Conservation (phyloP, 495 filamentous ascomycete species). For the Aspergillus indologenus region DNA sequence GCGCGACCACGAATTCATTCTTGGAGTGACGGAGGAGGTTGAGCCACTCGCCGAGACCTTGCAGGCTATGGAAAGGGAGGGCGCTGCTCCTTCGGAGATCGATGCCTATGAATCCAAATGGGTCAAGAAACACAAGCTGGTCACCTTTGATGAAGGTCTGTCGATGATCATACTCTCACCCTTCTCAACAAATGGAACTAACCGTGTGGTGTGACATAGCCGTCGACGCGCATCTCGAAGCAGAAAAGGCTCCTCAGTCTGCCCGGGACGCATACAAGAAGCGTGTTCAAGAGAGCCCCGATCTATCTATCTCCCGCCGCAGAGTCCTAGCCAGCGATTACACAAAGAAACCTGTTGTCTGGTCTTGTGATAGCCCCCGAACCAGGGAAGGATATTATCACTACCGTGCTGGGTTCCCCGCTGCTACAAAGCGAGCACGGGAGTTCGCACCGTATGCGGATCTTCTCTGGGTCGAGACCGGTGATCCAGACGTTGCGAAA, state of each 20-base stretch:
- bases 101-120: constrained; percentile 82
- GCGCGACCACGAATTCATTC: constrained; percentile 94
- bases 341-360: constrained; percentile 66
- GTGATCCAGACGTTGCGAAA: constrained; percentile 75
- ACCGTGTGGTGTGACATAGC: constrained; percentile 38
- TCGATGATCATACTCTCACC: neutral
- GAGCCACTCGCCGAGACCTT: constrained; percentile 83
- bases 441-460: constrained; percentile 91
- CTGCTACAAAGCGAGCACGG: constrained; percentile 88
- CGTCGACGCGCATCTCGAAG: constrained; percentile 67
- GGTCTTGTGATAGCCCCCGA: constrained; percentile 88
- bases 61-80: constrained; percentile 81
- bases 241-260: constrained; percentile 55
- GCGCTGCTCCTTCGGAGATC: constrained; percentile 74
- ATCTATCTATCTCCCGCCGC: constrained; percentile 73
- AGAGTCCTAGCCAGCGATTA: constrained; percentile 64
- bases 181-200: constrained; percentile 9
- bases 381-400: constrained; percentile 97
- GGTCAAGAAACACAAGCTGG: constrained; percentile 81
- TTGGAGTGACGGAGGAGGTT: constrained; percentile 70
- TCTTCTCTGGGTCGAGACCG: constrained; percentile 96
- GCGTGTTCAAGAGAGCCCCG: constrained; percentile 55
- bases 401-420: constrained; percentile 80
- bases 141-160: constrained; percentile 85
- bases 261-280: constrained; percentile 64